Base-by-base conservation (phyloP, 345 rosid genomes). In the Gynandropsis gynandra region DNA sequence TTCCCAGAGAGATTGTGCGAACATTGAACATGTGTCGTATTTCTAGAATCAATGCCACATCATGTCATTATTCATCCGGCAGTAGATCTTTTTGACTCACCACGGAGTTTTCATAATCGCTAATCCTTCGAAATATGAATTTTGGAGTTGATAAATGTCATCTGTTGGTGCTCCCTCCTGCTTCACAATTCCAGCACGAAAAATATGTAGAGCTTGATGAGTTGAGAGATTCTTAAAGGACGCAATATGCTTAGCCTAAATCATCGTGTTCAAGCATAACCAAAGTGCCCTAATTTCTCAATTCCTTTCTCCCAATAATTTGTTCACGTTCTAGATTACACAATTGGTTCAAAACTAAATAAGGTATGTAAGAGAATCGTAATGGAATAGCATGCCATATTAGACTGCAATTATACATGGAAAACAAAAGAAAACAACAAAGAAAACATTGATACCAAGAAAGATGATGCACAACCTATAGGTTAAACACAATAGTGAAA, bases 371-470 rank as follows among this genome's bases (percentile, higher is more conserved):
- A 0, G 15, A 5, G 45, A 47, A 37, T 20, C 13, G 49, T 54
- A 33, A 21, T 16, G 32, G 52, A 54, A 37, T 45, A 69, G 53
- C 65, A 92, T 89, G 12, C 93, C 98, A 74, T 92, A 92, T 32
- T 85, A 63, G 62, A 92, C 78, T 51, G 95, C 98, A 59, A 92
- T 87, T 63, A 92, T 92, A 61, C 98, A 92, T 16, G 98, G 98
- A 66, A 92, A 89, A 64, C 96, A 83, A 65, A 96, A 89, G 67
- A 86, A 80, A 44, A 86, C 83, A 1, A 89, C 97, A 66, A 89
- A 89, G 81, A 89, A 89, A 62, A 86, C 96, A 65, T 89, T 96
- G 63, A 89, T 83, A 54, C 94, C 96, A 29, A 89, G 85, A 72
- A 86, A 86, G 50, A 86, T 68, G 67, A 89, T 75, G 58, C 97